phyloP scores from a whole-genome alignment of 2,329 filamentous ascomycete species.

The Pseudogymnoascus sp. region DNA sequence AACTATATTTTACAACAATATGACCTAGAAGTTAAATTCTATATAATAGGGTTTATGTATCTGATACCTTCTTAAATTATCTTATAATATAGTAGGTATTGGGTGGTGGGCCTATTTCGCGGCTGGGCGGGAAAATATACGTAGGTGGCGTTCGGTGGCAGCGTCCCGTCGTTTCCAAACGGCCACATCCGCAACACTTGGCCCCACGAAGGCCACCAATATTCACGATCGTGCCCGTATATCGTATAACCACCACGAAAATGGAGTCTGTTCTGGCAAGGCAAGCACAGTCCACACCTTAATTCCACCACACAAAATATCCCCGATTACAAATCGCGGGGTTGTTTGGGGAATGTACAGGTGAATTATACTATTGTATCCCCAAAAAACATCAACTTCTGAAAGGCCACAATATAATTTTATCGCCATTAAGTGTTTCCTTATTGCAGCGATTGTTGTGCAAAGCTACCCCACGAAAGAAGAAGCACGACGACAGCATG shows the following conservation, averaged over 20 bases:
- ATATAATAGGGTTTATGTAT: not conserved
- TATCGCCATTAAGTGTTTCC: not conserved
- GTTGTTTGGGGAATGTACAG: not conserved
- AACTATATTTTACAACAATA: not conserved
- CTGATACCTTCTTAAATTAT: not conserved
- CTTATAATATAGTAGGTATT: not conserved
- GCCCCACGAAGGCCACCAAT: not conserved
- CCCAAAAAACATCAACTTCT: not conserved
- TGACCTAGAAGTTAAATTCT: not conserved
- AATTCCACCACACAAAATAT: not conserved
- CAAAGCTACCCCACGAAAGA: conserved; percentile 13
- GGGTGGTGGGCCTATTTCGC: not conserved
- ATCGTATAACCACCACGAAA: not conserved
- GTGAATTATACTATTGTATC: not conserved
- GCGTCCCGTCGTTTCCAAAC: not conserved
- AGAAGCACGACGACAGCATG: conserved; percentile 10
- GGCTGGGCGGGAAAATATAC: not conserved
- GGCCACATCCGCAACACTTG: not conserved
- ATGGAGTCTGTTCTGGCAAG: not conserved
- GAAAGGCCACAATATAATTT: not conserved
- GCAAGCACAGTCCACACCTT: conserved; percentile 1
- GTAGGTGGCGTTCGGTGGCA: not conserved
- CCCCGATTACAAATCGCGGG: not conserved
- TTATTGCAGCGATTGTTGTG: conserved; percentile 13
- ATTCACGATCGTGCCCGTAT: not conserved